A percentile compares a stretch with the other conserved stretches of the same genome.
Evolutionary conservation across 164 flowering plant genomes (phyloP).

Genomic region (Buxus sempervirens): DNA sequence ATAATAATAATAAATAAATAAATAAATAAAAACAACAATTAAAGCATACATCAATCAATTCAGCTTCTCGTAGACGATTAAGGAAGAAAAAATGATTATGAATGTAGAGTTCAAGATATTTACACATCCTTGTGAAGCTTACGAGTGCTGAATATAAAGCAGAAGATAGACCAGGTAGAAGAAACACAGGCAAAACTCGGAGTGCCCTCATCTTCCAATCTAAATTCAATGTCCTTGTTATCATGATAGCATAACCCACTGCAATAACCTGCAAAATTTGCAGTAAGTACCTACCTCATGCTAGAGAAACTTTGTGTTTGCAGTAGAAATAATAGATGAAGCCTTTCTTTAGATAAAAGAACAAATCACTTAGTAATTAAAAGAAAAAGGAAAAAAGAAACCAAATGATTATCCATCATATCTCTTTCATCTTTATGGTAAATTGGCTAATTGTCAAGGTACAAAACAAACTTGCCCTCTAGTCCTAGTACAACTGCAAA

Average conservation of each 20-base stretch:
- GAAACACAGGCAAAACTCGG: conserved; percentile 81
- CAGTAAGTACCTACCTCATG: conserved; percentile 4
- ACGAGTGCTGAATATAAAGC: conserved; percentile 46
- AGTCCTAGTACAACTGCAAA: too few relatives aligned
- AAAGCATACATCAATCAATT: too few relatives aligned
- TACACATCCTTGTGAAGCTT: conserved; percentile 63
- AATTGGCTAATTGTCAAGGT: too few relatives aligned
- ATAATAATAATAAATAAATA: too few relatives aligned
- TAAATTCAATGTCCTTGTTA: conserved; percentile 66
- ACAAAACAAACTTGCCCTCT: too few relatives aligned
- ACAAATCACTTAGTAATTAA: neutral
- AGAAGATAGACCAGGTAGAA: conserved; percentile 60
- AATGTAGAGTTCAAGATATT: conserved; percentile 26
- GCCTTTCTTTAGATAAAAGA: neutral
- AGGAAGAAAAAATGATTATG: too few relatives aligned
- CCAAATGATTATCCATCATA: neutral
- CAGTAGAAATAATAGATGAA: too few relatives aligned
- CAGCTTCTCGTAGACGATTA: too few relatives aligned
- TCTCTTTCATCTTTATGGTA: neutral
- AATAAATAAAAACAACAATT: too few relatives aligned
- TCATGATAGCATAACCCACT: conserved; percentile 80
- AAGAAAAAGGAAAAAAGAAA: neutral
- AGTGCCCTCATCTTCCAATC: conserved; percentile 86
- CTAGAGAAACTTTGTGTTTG: neutral
- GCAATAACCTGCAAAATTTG: conserved; percentile 60